Conservation (phyloP, 139 green algal species). For the Limnomonas spitsbergensis region DNA sequence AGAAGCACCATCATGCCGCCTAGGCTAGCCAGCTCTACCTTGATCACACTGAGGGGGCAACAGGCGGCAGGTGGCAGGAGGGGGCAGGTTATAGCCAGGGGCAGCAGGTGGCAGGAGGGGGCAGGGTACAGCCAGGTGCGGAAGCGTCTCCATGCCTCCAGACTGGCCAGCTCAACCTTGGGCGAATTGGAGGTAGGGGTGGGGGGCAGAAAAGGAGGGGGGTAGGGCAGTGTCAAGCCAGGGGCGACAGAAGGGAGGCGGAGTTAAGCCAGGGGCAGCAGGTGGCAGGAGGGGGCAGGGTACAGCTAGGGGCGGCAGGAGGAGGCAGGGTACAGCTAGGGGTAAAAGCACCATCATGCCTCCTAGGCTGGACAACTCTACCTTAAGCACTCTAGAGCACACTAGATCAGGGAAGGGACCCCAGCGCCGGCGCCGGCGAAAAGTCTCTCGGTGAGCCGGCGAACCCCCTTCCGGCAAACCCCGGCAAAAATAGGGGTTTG, state of each 20-base stretch:
- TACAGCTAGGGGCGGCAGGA: conserved; percentile 87
- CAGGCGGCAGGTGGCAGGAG: no score
- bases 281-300: no score
- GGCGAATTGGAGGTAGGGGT: no score
- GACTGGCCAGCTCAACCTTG: conserved; percentile 55
- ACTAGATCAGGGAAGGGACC: no score
- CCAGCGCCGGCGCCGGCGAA: conserved; percentile 42
- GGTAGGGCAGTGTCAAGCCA: conserved; percentile 45
- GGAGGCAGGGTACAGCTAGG: conserved; percentile 96
- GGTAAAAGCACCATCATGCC: conserved; percentile 82
- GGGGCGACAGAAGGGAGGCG: conserved; percentile 49
- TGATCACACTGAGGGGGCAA: conserved; percentile 77
- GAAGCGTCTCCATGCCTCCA: conserved; percentile 76
- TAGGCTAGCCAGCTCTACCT: conserved; percentile 63
- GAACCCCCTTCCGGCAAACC: conserved; percentile 71
- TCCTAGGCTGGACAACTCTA: conserved; percentile 70
- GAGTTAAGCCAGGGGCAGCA: no score
- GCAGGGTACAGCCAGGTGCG: conserved; percentile 75
- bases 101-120: conserved; percentile 58
- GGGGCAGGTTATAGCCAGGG: conserved; percentile 41
- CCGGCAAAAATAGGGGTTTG: no score
- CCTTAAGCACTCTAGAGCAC: conserved; percentile 74
- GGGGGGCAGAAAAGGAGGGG: no score
- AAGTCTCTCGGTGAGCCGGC: conserved; percentile 67
- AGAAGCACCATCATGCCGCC: conserved; percentile 81